Conservation (phyloP, 139 green algal genomes). For the Prasinococcaceae sp. region DNA sequence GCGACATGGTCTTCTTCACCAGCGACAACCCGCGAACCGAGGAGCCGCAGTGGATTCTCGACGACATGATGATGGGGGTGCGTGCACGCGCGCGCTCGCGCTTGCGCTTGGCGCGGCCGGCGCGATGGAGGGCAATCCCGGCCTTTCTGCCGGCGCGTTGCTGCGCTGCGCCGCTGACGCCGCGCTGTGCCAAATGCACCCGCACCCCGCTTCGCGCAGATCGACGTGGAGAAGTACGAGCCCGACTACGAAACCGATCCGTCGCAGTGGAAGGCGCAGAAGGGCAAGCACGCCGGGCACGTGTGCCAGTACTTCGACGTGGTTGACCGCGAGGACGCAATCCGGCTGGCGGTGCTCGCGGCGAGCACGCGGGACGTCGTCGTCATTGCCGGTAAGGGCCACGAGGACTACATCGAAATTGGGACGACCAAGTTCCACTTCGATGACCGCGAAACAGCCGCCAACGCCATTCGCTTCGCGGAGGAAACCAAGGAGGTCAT, state of each 20-base stretch:
- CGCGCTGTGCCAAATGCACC: too few species aligned
- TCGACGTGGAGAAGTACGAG: too few species aligned
- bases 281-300: not conserved
- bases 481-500: not conserved
- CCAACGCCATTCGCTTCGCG: not conserved
- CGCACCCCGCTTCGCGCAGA: too few species aligned
- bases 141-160: too few species aligned
- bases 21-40: slow-evolving; percentile 69
- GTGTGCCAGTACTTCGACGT: not conserved
- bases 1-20: slow-evolving; percentile 82
- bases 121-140: too few species aligned
- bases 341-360: slow-evolving; percentile 84
- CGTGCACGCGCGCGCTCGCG: too few species aligned
- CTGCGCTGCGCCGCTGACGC: too few species aligned
- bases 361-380: slow-evolving; percentile 58
- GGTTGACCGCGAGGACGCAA: slow-evolving; percentile 49
- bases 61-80: slow-evolving; percentile 28
- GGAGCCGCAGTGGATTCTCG: slow-evolving; percentile 32
- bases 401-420: slow-evolving; percentile 37
- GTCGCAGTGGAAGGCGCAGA: too few species aligned
- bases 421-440: slow-evolving; percentile 21
- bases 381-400: slow-evolving; percentile 75
- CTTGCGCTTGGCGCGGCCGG: too few species aligned
- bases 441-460: slow-evolving; percentile 15
- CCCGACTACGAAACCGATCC: too few species aligned